Percentiles rank a stretch among this genome's conserved stretches.
These are phyloP conservation scores for Lophiostoma macrostomum DNA, from an alignment of 495 filamentous ascomycete species.

Conservation along the genomic window DNA sequence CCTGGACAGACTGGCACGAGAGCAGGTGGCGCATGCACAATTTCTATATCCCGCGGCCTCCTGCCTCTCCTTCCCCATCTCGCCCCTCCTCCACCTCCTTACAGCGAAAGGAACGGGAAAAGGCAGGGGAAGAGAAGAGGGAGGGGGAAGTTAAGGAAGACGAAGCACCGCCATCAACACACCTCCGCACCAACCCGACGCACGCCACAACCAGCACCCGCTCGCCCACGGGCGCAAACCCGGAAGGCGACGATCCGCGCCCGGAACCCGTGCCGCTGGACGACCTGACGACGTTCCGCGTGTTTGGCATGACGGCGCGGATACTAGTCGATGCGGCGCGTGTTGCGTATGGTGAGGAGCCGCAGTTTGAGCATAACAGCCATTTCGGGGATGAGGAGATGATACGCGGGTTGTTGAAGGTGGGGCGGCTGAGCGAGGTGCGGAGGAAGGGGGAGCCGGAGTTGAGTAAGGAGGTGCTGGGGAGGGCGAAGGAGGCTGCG, in stretches of 20 bases:
- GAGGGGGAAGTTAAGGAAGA: not conserved
- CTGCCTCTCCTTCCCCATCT: conserved; percentile 10
- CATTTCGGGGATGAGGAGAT: conserved; percentile 77
- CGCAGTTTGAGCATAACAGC: conserved; percentile 80
- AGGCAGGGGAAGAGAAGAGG: not conserved
- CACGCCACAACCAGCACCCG: too few species aligned
- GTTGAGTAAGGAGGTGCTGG: conserved; percentile 57
- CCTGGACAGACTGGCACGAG: conserved; percentile 65
- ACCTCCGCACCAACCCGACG: too few species aligned
- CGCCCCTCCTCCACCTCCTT: not conserved
- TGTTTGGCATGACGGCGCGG: conserved; percentile 90
- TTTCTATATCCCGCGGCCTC: conserved; percentile 72
- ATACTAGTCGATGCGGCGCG: conserved; percentile 83
- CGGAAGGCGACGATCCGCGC: conserved; percentile 9
- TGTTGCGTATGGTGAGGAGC: conserved; percentile 74
- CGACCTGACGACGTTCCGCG: conserved; percentile 60
- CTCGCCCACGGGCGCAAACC: too few species aligned
- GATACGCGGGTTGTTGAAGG: conserved; percentile 58
- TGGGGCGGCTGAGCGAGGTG: conserved; percentile 60
- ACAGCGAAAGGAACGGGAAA: not conserved
- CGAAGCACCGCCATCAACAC: not conserved
- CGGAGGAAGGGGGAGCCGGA: conserved; percentile 51
- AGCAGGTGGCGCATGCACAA: conserved; percentile 75
- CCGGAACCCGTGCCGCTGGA: conserved; percentile 31
- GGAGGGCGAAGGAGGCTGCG: conserved; percentile 45